Base-by-base conservation (phyloP, 116 monocot species). In the Trichopus zeylanicus region DNA sequence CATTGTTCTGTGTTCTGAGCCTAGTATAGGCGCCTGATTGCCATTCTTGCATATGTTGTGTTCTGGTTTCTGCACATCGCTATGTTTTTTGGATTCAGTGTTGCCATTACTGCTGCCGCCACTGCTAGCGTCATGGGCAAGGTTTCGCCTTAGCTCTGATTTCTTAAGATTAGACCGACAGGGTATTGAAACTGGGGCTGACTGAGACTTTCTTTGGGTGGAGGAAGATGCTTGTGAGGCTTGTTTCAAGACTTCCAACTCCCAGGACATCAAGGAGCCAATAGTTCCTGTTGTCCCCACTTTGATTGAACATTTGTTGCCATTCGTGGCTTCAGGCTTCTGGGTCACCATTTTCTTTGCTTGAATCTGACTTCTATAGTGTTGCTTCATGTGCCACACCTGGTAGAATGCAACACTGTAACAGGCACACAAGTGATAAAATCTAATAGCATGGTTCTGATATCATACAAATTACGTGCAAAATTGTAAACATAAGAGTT, bases 251-350 rank as follows among this genome's bases (percentile, higher is more conserved):
- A 68, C 74, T 25, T 87, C 78, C 34, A 92, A 32, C 42, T 88
- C 87, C 33, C 56, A 60, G 19, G 77, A 73, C 78, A 92, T 92
- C 46, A 92, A 70, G 54, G 83, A 75, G 19, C 87, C 64, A 28
- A 92, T 67, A 57, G 66, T 92, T 33, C 92, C 92, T 0, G 67
- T 81, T 0, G 83, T 57, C 46, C 92, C 87, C 12, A 87, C 71
- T 62, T 73, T 81, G 42, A 87, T 66, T 7, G 56, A 32, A 16
- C 61, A 65, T 48, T 60, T 68, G 62, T 58, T 59, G 31, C 34
- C 42, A 46, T 64, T 67, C 3, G 27, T 13, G 25, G 21, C 26
- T 55, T 69, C 69, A 24, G 55, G 23, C 55, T 39, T 61, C 11
- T 61, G 61, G 60, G 65, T n/a, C 72, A 75, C 72, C 21, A 15